Percentiles rank a stretch among this genome's conserved stretches.
Evolutionary conservation across 495 filamentous ascomycete species (phyloP).

Genomic region (Neurospora sp.): DNA sequence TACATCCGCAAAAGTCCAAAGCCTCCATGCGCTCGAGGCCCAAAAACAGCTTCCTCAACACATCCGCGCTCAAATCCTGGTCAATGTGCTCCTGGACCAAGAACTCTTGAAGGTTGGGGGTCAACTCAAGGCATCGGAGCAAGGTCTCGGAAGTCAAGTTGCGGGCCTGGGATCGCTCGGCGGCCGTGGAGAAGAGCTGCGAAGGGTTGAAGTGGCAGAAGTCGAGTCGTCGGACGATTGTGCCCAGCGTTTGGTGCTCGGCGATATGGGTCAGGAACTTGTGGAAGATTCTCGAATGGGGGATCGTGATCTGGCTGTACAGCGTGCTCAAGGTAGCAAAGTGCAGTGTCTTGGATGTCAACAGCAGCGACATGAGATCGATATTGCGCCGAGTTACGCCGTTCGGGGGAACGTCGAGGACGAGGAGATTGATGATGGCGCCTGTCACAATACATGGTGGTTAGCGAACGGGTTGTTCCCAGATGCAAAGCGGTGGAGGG

Average conservation of each 20-base stretch:
- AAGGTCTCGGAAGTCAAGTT: slow-evolving; percentile 73
- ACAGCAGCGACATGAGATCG: slow-evolving; percentile 67
- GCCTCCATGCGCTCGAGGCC: slow-evolving; percentile 58
- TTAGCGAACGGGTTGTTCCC: slow-evolving; percentile 9
- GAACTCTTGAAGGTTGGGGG: slow-evolving; percentile 71
- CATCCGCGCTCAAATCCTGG: slow-evolving; percentile 58
- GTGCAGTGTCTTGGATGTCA: slow-evolving; percentile 68
- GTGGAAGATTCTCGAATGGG: slow-evolving; percentile 76
- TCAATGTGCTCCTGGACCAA: slow-evolving; percentile 77
- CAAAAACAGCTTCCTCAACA: slow-evolving; percentile 67
- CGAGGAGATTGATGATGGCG: slow-evolving; percentile 66
- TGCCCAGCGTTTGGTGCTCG: slow-evolving; percentile 60
- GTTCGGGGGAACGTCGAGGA: slow-evolving; percentile 67
- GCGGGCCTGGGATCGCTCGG: slow-evolving; percentile 70
- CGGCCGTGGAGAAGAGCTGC: slow-evolving; percentile 66
- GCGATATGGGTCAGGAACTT: slow-evolving; percentile 72
- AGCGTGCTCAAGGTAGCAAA: slow-evolving; percentile 66
- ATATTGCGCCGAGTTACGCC: slow-evolving; percentile 70
- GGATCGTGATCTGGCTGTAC: slow-evolving; percentile 76
- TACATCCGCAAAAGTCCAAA: slow-evolving; percentile 73
- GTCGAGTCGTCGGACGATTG: slow-evolving; percentile 71
- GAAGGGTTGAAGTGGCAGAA: slow-evolving; percentile 85
- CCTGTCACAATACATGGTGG: slow-evolving; percentile 32
- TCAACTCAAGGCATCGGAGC: slow-evolving; percentile 61
- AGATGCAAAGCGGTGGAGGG: not conserved